Evolutionary conservation across 129 eudicot genomes (phyloP).

Genomic region (Flaveria bidentis): DNA sequence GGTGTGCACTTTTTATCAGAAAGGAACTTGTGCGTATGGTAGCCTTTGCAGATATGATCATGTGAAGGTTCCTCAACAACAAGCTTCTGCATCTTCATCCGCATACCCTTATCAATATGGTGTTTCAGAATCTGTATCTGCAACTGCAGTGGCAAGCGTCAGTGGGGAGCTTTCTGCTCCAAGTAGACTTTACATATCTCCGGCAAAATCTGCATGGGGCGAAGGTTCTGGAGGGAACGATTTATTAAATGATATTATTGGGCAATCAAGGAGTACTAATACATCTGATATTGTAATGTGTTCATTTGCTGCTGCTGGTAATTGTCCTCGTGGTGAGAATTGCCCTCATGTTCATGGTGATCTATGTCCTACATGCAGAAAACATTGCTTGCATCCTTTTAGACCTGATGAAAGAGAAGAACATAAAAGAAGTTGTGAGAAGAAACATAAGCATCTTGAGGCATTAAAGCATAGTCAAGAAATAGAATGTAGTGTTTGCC

Average conservation of each 20-base stretch:
- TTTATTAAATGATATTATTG: constrained; percentile 32
- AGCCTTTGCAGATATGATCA: constrained; percentile 87
- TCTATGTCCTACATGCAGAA: constrained; percentile 73
- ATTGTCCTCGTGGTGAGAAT: constrained; percentile 79
- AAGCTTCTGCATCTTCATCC: constrained; percentile 59
- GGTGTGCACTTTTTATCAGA: constrained; percentile 91
- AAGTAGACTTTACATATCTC: constrained; percentile 38
- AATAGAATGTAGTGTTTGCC: constrained; percentile 93
- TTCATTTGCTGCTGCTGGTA: constrained; percentile 82
- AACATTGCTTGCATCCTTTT: constrained; percentile 83
- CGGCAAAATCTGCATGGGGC: constrained; percentile 44
- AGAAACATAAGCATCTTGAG: constrained; percentile 67
- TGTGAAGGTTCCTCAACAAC: constrained; percentile 56
- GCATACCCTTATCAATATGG: constrained; percentile 35
- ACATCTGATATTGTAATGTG: constrained; percentile 62
- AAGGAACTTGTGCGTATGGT: constrained; percentile 88
- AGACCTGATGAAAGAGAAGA: constrained; percentile 83
- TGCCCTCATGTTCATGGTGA: constrained; percentile 96
- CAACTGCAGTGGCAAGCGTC: constrained; percentile 30
- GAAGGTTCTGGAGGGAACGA: constrained; percentile 39
- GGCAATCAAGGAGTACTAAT: constrained; percentile 39
- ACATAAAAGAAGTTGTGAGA: constrained; percentile 63
- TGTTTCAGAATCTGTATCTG: constrained; percentile 40
- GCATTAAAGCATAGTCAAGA: constrained; percentile 90
- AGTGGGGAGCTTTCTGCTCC: constrained; percentile 52